Percentiles rank a stretch among this genome's conserved stretches.
phyloP scores from a whole-genome alignment of 139 green algal genomes.

The Coccomyxa sp. region DNA sequence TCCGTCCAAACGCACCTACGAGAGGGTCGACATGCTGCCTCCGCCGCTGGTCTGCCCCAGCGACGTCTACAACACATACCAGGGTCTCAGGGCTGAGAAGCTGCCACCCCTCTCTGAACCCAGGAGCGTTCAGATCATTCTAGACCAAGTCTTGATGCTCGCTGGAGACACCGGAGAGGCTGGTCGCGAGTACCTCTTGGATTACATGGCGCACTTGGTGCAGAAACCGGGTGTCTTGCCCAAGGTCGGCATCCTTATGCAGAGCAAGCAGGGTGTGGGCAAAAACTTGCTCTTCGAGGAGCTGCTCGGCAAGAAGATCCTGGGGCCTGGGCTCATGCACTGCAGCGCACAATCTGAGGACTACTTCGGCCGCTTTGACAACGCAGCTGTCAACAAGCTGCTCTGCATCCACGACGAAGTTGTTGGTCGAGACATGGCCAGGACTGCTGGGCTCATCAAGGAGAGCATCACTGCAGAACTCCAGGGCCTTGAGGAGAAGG shows the following conservation, averaged over 20 bases:
- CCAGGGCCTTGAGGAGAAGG: neutral
- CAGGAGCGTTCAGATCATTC: neutral
- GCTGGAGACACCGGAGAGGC: neutral
- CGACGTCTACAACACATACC: neutral
- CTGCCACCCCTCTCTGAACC: neutral
- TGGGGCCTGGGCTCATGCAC: neutral
- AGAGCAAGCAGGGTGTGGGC: neutral
- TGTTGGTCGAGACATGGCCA: neutral
- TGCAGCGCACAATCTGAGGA: neutral
- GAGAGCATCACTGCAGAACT: neutral
- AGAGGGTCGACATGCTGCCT: neutral
- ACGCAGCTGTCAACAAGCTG: neutral
- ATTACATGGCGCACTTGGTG: neutral
- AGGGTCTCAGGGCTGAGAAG: neutral
- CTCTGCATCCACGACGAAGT: neutral
- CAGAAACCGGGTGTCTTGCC: neutral
- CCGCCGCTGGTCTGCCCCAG: neutral
- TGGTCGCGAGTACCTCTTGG: neutral
- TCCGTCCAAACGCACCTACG: neutral
- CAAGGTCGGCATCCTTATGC: neutral
- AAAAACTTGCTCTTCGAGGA: neutral
- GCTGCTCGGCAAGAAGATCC: neutral
- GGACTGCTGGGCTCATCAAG: neutral
- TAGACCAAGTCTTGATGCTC: neutral
- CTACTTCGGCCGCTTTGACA: neutral